These are phyloP conservation scores for Dorcoceras hygrometricum DNA, from an alignment of 257 asterid species.

Conservation along the genomic window DNA sequence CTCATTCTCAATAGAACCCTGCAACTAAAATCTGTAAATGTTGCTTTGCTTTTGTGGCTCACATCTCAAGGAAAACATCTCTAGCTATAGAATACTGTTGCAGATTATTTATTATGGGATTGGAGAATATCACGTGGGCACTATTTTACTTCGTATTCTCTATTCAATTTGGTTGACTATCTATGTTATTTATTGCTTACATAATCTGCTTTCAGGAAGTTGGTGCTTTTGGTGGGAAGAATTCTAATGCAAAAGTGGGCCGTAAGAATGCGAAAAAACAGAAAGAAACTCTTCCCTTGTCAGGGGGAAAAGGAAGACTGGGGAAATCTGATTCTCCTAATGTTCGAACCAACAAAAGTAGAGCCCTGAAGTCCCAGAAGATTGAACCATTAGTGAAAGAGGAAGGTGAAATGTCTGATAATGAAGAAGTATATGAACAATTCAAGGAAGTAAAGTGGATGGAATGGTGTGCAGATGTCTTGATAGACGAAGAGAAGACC, in stretches of 20 bases:
- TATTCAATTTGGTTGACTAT: conserved; percentile 8
- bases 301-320: conserved; percentile 56
- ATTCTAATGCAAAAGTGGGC: conserved; percentile 46
- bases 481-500: conserved; percentile 77
- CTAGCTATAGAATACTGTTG: not conserved
- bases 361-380: conserved; percentile 64
- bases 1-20: not conserved
- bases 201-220: conserved; percentile 62
- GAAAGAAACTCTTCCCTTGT: conserved; percentile 46
- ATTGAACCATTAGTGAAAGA: conserved; percentile 83
- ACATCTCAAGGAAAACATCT: not conserved
- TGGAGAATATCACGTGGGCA: not conserved
- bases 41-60: not conserved
- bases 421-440: conserved; percentile 90
- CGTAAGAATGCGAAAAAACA: conserved; percentile 73
- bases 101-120: not conserved
- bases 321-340: conserved; percentile 54
- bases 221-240: conserved; percentile 75
- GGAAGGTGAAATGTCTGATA: conserved; percentile 99
- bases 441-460: conserved; percentile 97
- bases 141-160: conserved; percentile 13
- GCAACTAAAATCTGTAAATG: not conserved
- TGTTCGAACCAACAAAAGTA: conserved; percentile 43
- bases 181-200: conserved; percentile 15
- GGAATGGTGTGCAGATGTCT: conserved; percentile 99